These are phyloP conservation scores for Balansia obtecta DNA, from an alignment of 2,329 filamentous ascomycete genomes.

Conservation along the genomic window DNA sequence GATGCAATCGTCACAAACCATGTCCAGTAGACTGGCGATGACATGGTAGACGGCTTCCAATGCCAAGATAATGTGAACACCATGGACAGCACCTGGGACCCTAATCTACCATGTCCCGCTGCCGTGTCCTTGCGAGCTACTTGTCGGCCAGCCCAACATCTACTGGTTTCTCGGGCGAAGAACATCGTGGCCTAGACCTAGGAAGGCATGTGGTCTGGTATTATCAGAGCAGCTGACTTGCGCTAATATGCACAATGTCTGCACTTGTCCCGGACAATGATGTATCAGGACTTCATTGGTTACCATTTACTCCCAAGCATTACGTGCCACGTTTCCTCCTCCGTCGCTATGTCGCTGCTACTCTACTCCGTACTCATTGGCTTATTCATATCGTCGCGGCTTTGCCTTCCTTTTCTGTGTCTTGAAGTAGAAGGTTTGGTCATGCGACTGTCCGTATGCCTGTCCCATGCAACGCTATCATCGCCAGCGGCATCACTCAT, in stretches of 20 bases:
- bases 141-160: not conserved
- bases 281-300: not conserved
- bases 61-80: not conserved
- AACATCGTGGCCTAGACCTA: not conserved
- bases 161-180: not conserved
- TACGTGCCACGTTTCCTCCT: not conserved
- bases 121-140: not conserved
- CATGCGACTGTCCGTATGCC: not conserved
- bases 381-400: not conserved
- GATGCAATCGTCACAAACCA: not conserved
- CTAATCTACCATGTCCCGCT: not conserved
- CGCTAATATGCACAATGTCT: not conserved
- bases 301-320: not conserved
- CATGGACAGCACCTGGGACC: no score
- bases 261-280: not conserved
- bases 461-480: not conserved
- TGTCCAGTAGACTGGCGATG: not conserved
- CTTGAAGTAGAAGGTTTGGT: not conserved
- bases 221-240: slow-evolving; percentile 1
- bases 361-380: not conserved
- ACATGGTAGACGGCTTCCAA: not conserved
- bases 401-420: not conserved
- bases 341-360: not conserved
- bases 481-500: not conserved
- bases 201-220: slow-evolving; percentile 4